Evolutionary conservation across 257 asterid genomes (phyloP).

Genomic region (Paulownia fortunei): DNA sequence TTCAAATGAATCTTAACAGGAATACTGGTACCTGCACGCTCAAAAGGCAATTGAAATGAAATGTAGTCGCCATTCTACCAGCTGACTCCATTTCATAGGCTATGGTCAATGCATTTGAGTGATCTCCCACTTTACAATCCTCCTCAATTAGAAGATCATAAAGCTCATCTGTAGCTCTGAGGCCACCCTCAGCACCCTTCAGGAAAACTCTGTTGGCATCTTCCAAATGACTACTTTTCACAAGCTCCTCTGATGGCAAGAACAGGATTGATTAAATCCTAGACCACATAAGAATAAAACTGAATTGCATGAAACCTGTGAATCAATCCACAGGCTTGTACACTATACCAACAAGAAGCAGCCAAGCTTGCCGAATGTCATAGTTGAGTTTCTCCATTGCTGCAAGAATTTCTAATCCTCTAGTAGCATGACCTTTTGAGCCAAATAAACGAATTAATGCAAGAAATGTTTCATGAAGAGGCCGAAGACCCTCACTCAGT

Average conservation of each 20-base stretch:
- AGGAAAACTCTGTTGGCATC: conserved; percentile 92
- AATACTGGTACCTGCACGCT: conserved; percentile 82
- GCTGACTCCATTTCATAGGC: conserved; percentile 99
- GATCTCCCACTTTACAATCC: conserved; percentile 96
- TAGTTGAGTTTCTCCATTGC: conserved; percentile 96
- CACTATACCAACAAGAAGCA: conserved; percentile 87
- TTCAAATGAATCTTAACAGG: conserved; percentile 22
- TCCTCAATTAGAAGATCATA: conserved; percentile 91
- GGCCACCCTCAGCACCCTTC: conserved; percentile 94
- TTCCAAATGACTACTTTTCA: conserved; percentile 78
- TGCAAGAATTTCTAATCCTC: conserved; percentile 94
- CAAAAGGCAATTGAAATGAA: conserved; percentile 95
- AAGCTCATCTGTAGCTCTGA: conserved; percentile 92
- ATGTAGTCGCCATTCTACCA: conserved; percentile 98
- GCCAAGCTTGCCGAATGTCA: conserved; percentile 96
- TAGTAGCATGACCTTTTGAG: conserved; percentile 78
- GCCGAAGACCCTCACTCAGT: conserved; percentile 94
- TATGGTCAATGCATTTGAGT: conserved; percentile 94
- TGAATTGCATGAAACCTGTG: conserved; percentile 24
- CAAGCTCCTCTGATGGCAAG: conserved; percentile 84
- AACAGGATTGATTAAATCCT: conserved; percentile 34
- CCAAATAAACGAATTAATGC: conserved; percentile 93
- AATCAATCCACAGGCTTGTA: conserved; percentile 39
- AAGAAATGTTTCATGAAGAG: conserved; percentile 92
- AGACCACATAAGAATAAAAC: conserved; percentile 28